These are phyloP conservation scores for Boletus sp. DNA, from an alignment of 1,284 basidiomycete species.

Conservation along the genomic window DNA sequence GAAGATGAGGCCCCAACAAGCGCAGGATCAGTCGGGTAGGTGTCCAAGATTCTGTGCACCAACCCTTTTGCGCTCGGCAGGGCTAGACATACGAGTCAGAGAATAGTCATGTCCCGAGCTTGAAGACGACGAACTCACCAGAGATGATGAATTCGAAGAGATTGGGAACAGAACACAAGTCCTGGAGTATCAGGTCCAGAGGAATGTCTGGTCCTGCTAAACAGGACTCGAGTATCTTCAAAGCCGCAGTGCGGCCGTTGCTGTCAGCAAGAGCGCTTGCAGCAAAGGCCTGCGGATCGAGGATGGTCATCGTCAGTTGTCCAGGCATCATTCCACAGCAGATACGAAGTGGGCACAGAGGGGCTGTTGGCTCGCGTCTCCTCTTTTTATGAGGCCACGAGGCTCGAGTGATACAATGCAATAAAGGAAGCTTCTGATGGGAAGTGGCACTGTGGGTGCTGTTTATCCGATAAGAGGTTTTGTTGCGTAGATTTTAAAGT, in stretches of 20 bases:
- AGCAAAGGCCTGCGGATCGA: slow-evolving; percentile 20
- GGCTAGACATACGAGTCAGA: slow-evolving; percentile 15
- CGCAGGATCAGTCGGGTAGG: slow-evolving; percentile 22
- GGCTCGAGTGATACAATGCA: neutral
- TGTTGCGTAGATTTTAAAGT: neutral
- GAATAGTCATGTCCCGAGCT: neutral
- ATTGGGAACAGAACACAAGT: slow-evolving; percentile 25
- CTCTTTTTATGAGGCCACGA: slow-evolving; percentile 9
- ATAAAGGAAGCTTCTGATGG: slow-evolving; percentile 6
- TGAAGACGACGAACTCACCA: slow-evolving; percentile 11
- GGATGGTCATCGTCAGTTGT: slow-evolving; percentile 6
- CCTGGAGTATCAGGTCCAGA: slow-evolving; percentile 30
- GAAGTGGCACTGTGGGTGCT: neutral
- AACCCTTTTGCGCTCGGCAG: slow-evolving; percentile 13
- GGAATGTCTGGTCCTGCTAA: slow-evolving; percentile 24
- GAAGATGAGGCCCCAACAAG: slow-evolving; percentile 16
- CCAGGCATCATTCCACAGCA: neutral
- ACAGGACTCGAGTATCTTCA: slow-evolving; percentile 26
- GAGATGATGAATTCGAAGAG: slow-evolving; percentile 33
- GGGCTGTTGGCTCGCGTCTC: neutral
- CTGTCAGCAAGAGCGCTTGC: slow-evolving; percentile 14
- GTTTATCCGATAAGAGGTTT: slow-evolving; percentile 5
- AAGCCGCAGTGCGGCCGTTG: slow-evolving; percentile 16
- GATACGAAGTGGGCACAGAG: neutral
- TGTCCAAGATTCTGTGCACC: slow-evolving; percentile 17